Evolutionary conservation across 1,284 basidiomycete species (phyloP), one percentile per base, ranked within the genome.

Genomic region (Inonotus hispidus): DNA sequence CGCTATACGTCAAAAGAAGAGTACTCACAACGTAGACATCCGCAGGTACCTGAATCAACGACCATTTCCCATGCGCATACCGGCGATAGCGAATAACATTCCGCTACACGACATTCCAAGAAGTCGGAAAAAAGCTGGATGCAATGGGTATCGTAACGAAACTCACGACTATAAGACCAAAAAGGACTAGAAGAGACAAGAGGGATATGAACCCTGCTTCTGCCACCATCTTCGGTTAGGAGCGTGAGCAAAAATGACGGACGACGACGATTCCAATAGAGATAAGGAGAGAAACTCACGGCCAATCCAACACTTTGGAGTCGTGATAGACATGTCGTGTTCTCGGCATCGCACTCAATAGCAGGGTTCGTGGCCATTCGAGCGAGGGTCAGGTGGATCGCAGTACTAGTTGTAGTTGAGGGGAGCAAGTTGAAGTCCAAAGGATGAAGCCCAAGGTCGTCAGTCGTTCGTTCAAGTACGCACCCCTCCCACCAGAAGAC

Each of bases 1-100:
- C 37, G 27, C 0, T 49, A 29, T 38, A 25, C 53, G 8, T 52
- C 32, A 6, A 52, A 35, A 10, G 35, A 11, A 14, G 16, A n/a
- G 32, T n/a, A 57, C 65, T 47, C 56, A 73, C 75, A 66, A 76
- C 70, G 53, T 74, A 70, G 13, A 74, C 65, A 65, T 77, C 74
- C 60, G 73, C 71, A 4, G 75, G 73, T 47, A 71, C 66, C 60
- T 71, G 69, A 25, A 77, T 68, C n/a, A 74, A 61, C 23, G 56
- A 64, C 62, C 68, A 66, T 52, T 67, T 66, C 19, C 59, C 54
- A 25, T 61, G 69, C 63, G 68, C 65, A 66, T 69, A 29, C 6
- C 64, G 68, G 37, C 67, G 41, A 56, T 71, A 68, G 37, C 68
- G 69, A 27, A 68, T 56, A 19, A 69, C 61, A 64, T 73, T 72